These are phyloP conservation scores for Somion occarium DNA, from an alignment of 1,284 basidiomycete genomes.

Conservation along the genomic window DNA sequence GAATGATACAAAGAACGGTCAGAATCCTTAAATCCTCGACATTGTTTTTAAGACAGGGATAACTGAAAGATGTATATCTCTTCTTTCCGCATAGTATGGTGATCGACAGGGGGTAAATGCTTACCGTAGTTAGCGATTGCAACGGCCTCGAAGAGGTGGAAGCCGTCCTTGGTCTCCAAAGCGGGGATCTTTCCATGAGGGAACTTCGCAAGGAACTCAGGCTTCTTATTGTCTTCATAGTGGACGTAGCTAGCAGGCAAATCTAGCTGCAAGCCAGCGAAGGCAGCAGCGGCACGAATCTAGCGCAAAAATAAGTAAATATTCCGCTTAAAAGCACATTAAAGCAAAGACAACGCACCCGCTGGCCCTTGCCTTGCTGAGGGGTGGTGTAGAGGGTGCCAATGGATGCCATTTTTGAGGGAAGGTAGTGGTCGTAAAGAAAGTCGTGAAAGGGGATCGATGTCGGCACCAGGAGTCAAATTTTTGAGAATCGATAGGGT, in stretches of 20 bases:
- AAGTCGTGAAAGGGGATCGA: not conserved
- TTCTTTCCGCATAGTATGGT: conserved; percentile 24
- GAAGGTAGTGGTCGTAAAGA: not conserved
- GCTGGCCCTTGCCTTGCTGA: conserved; percentile 38
- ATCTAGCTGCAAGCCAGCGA: conserved; percentile 67
- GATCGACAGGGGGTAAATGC: conserved; percentile 38
- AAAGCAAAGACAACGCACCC: conserved; percentile 36
- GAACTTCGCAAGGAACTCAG: conserved; percentile 78
- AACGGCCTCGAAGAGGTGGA: conserved; percentile 73
- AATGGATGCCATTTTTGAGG: conserved; percentile 44
- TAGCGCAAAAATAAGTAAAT: conserved; percentile 26
- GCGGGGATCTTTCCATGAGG: conserved; percentile 84
- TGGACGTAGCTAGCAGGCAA: conserved; percentile 54
- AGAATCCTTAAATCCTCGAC: conserved; percentile 31
- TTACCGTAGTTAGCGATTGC: conserved; percentile 89
- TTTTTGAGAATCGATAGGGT: not conserved
- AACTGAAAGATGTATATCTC: conserved; percentile 43
- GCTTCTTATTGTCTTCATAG: conserved; percentile 72
- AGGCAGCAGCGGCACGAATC: conserved; percentile 72
- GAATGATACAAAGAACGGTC: conserved; percentile 22
- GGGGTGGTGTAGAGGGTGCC: conserved; percentile 58
- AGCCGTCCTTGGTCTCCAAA: conserved; percentile 75
- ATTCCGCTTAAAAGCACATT: conserved; percentile 1
- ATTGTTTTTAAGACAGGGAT: conserved; percentile 60
- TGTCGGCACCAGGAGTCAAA: not conserved